Base-by-base conservation (phyloP, 331 rosid species). In the Arachis monticola region DNA sequence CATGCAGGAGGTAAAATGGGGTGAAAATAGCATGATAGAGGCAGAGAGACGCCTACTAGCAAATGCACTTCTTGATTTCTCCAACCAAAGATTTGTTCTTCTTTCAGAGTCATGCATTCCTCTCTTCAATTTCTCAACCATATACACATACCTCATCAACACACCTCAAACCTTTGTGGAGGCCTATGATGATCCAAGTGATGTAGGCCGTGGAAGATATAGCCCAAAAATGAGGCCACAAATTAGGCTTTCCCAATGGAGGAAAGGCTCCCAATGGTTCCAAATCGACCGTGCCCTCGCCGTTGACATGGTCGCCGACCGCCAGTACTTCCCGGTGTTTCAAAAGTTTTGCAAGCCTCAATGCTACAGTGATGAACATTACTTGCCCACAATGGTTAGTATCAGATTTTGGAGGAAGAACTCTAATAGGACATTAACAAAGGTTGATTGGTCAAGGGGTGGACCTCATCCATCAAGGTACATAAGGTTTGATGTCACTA, bases 41-140 rank as follows among this genome's bases (percentile, higher is more conserved):
- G 98, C 94, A 4, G 97, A 93, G 77, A 85, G 91, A 3, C 87
- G 93, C 2, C 70, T 93, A 6, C 45, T 93, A 56, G 96, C 87
- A 22, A 92, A 91, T 69, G 96, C 94, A 5, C 57, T 91, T 10
- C 87, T 88, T 7, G 96, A 93, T 69, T 22, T 83, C 57, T 73
- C 90, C 0, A 93, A 91, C 82, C 85, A 88, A 74, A 89, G 90
- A 27, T 93, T 93, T 45, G 81, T 91, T n/a, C 84, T 89, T 0
- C 92, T 93, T 64, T 93, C 98, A 10, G 97, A 93, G 12, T 55
- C 98, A 41, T 91, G 98, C 90, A 93, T 93, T 52, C 97, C 97
- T 35, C 17, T 93, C 1, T 88, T 85, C 69, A 93, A 93, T 60
- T 93, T 93, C 88, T 55, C 85, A 5, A 85, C 88, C 0, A 71